Base-by-base conservation (phyloP, 1,139 yeast species). In the Zygotorulaspora mrakii region DNA sequence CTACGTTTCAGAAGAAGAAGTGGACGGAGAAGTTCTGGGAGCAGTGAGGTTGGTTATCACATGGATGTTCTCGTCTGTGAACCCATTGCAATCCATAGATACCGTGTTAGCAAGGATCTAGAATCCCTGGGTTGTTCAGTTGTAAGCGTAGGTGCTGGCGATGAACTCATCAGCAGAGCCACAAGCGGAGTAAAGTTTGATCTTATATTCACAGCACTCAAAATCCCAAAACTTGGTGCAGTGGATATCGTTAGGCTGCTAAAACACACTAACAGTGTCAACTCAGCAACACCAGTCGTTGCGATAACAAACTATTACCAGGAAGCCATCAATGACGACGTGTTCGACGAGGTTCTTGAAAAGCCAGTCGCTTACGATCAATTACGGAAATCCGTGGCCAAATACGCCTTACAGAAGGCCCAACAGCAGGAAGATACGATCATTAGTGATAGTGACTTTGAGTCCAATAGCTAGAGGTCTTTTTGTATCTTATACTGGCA, bases 171-270 rank as follows among this genome's bases (percentile, higher is more conserved):
- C 10, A 73, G 94, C 45, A 66, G 94, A 42, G 88, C 91, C 5
- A 83, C 94, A 0, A 84, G 95, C 28, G 82, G 81, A 41, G 86
- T 87, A 17, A 80, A 77, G 53, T 91, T 87, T 66, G 96, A 89
- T 62, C 55, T 88, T 31, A 87, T 91, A 25, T 71, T 89, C 46
- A 80, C 94, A 0, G 91, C 91, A 1, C 70, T 83, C 45, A 77
- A 76, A 52, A 67, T 85, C 18, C 77, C 84, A 10, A 79, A 80
- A 49, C 70, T 85, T 24, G 71, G 71, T 21, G 82, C 87, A 2
- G 71, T 80, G 10, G 95, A 86, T 62, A 82, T 94, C 23, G 83
- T 83, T 4, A 81, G 84, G 50, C 68, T 91, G 48, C 77, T 91
- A 43, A 80, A 79, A 53, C 78, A 77, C 50, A 89, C 96, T 0